phyloP scores from a whole-genome alignment of 768 basidiomycete species.

The Gloeophyllum trabeum region DNA sequence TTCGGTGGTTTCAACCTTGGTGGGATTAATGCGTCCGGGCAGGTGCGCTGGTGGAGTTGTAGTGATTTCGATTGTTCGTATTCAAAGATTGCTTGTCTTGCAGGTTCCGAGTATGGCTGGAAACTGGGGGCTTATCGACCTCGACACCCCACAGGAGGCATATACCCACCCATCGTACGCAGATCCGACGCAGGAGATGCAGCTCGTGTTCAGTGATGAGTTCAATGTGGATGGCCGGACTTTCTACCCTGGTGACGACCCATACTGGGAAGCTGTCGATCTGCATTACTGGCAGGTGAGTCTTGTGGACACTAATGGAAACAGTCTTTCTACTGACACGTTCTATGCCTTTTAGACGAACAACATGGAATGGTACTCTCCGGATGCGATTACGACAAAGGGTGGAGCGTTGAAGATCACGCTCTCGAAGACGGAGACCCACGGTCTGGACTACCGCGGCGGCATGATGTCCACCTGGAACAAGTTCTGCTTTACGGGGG shows the following conservation, averaged over 20 bases:
- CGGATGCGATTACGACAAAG: constrained; percentile 39
- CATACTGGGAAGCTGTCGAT: constrained; percentile 39
- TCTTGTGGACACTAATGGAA: background rate
- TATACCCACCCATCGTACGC: constrained; percentile 41
- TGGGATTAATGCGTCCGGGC: constrained; percentile 35
- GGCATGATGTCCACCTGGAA: constrained; percentile 52
- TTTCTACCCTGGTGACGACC: constrained; percentile 71
- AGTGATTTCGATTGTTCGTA: background rate
- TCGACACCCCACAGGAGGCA: constrained; percentile 46
- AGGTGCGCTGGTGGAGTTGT: constrained; percentile 17
- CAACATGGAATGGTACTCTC: constrained; percentile 79
- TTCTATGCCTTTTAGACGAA: constrained; percentile 19
- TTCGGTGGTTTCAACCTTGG: constrained; percentile 28
- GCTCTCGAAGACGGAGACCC: constrained; percentile 50
- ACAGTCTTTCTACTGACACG: background rate
- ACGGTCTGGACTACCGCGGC: constrained; percentile 50
- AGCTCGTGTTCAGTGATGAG: constrained; percentile 83
- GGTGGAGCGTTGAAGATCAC: constrained; percentile 32
- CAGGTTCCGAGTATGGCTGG: constrained; percentile 49
- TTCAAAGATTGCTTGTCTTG: background rate
- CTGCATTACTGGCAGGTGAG: constrained; percentile 25
- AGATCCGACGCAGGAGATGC: constrained; percentile 52
- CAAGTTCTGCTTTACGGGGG: constrained; percentile 85
- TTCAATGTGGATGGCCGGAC: constrained; percentile 73
- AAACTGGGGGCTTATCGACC: constrained; percentile 55